Base-by-base conservation (phyloP, 345 rosid genomes). In the Dovyalis caffra region DNA sequence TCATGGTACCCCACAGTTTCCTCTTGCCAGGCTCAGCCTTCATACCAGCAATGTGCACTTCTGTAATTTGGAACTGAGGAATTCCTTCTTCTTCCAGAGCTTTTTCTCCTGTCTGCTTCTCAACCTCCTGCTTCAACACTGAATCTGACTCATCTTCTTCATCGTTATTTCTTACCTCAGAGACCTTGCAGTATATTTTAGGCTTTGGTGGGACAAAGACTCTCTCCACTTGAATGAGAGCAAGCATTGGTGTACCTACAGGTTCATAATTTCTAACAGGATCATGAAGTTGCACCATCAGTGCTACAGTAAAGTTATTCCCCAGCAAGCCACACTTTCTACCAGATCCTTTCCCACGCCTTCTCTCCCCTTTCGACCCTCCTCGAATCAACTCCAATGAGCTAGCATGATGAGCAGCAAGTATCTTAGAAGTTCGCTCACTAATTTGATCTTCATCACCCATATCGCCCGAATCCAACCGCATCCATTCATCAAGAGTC, bases 401-500 rank as follows among this genome's bases (percentile, higher is more conserved):
- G 77, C 80, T 90, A 35, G 97, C 97, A 77, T 92, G 97, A 85
- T 94, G 98, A 0, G 97, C 97, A 29, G 97, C 92, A 73, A 94
- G 90, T 73, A 94, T 85, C 83, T 84, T 91, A 15, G 97, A 90
- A 45, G 97, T 92, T 38, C 77, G 86, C 79, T 94, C 97, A 45
- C 93, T 91, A 64, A 91, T 92, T 76, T 88, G 86, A 76, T 87
- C 97, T 79, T 78, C 95, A 66, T 92, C 95, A 20, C 86, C 89
- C 72, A 90, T 75, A 57, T 94, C 95, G 45, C 98, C 98, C 56
- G 98, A 86, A 79, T 94, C 98, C 77, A 94, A 73, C 77, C 82
- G 89, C 93, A 94, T 90, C 98, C 97, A 92, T 81, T 94, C 97
- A 84, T 87, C 92, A 68, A 92, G 97, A 76, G 97, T 92, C 53